Evolutionary conservation across 176 grass and related monocot genomes (phyloP), one percentile per base, ranked within the genome.

Genomic region (Musa troglodytarum): DNA sequence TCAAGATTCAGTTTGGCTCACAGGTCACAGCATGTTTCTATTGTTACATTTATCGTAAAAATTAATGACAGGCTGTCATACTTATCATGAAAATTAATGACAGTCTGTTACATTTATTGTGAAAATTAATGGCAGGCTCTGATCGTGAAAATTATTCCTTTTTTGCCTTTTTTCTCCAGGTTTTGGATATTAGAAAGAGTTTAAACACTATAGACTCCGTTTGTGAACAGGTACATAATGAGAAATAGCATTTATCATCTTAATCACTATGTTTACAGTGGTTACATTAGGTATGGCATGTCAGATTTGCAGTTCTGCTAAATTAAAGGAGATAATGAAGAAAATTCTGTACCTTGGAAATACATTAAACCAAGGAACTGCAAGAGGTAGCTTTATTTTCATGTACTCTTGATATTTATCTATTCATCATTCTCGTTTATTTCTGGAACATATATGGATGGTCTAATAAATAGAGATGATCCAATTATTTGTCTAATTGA

Each of bases 301-400:
- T 83, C 81, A 96, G 94, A 91, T 93, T 65, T 87, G 88, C 71
- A 77, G 65, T 86, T 98, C 88, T 74, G 68, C 82, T 79, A 98
- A 98, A 86, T 80, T 98, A 79, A 98, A 98, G 87, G 90, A 92
- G 77, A 89, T 98, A 50, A 98, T 93, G 95, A 93, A 89, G 90
- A 94, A 84, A 89, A 93, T 98, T 80, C 85, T 98, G 15, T 84
- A 83, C 65, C 90, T 98, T 63, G 95, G 95, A 61, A 98, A 98
- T 87, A 87, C 86, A 6, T 80, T 98, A 76, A 98, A 98, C 87
- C 90, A 91, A 72, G 95, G 95, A 67, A 98, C 95, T 81, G 90
- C 90, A 53, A 93, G 90, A 92, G 95, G 95, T 93, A 86, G 81
- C 52, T 64, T n/a, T 43, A 43, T 43, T 5, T 43, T 43, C 34